Conservation (phyloP, 495 filamentous ascomycete genomes). For the Recurvomyces mirabilis region DNA sequence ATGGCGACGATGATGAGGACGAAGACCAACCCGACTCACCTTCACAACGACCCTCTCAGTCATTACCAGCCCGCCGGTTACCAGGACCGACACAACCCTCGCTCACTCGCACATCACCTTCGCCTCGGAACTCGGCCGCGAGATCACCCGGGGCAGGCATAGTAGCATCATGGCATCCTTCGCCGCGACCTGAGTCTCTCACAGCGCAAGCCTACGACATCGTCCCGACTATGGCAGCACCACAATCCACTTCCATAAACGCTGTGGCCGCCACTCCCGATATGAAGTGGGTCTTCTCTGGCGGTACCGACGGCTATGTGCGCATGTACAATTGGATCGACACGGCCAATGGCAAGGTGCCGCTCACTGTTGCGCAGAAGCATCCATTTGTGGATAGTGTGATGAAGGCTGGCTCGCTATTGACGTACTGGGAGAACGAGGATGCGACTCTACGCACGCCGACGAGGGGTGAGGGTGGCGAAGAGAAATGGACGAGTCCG, state of each 20-base stretch:
- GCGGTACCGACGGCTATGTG: conserved; percentile 87
- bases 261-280: conserved; percentile 84
- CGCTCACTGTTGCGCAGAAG: conserved; percentile 87
- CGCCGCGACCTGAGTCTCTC: conserved; percentile 65
- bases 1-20: conserved; percentile 47
- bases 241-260: conserved; percentile 92
- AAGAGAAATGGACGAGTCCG: conserved; percentile 56
- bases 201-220: conserved; percentile 88
- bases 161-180: conserved; percentile 45
- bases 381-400: conserved; percentile 98
- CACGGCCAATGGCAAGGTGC: conserved; percentile 86
- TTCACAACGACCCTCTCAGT: conserved; percentile 33
- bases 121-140: conserved; percentile 36
- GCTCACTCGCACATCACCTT: conserved; percentile 37
- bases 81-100: conserved; percentile 18
- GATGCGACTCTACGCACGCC: conserved; percentile 35
- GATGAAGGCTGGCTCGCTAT: conserved; percentile 78
- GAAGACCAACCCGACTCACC: conserved; percentile 41
- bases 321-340: conserved; percentile 92
- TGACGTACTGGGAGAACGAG: conserved; percentile 96
- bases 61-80: conserved; percentile 26
- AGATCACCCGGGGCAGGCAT: conserved; percentile 15
- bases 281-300: conserved; percentile 89
- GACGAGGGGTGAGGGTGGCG: conserved; percentile 30
- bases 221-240: conserved; percentile 89